Evolutionary conservation across 208 protist genomes (phyloP), one percentile per base, ranked within the genome.

Genomic region (Wallacemonas rigidus): DNA sequence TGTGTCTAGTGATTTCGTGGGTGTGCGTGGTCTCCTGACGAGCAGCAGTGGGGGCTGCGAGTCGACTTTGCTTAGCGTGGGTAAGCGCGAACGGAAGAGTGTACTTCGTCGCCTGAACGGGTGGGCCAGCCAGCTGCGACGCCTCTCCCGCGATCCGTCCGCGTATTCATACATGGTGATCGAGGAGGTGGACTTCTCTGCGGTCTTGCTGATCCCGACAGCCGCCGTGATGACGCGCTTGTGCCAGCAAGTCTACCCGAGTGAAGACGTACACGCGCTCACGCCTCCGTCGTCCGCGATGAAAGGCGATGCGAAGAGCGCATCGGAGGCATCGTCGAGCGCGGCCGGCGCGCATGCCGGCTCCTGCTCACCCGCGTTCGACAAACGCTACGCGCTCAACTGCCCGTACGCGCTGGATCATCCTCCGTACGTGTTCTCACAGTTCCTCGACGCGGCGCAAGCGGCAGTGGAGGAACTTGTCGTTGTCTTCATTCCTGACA

Each of bases 191-290:
- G 75, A 85, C 45, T 75, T 77, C 26, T 70, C 73, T 45, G 69
- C 80, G 26, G 61, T 88, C 41, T 62, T 87, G 55, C 76, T 88
- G 68, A 68, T 73, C 2, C 82, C 87, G 7, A 90, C 82, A 35
- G 45, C 73, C 36, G 74, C 76, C 2, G 75, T 86, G 47, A 68
- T 92, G 41, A 80, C 77, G 68, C 67, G 73, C n/a, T 72, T 92
- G 40, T 76, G 84, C 38, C 71, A 84, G 35, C 74, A 88, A 53
- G 86, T 85, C 72, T 83, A 72, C 54, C 67, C 76, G 15, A 73
- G 79, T 2, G 43, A 70, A 26, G 47, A 72, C 5, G 71, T 71
- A n/a, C 67, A 76, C 35, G 12, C 45, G 12, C 45, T 6, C 45
- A 12, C 45, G 45, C 45, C 45, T 14, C 1, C 12, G 45, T 12